Evolutionary conservation across 768 basidiomycete species (phyloP).

Genomic region (Panellus pusillus): DNA sequence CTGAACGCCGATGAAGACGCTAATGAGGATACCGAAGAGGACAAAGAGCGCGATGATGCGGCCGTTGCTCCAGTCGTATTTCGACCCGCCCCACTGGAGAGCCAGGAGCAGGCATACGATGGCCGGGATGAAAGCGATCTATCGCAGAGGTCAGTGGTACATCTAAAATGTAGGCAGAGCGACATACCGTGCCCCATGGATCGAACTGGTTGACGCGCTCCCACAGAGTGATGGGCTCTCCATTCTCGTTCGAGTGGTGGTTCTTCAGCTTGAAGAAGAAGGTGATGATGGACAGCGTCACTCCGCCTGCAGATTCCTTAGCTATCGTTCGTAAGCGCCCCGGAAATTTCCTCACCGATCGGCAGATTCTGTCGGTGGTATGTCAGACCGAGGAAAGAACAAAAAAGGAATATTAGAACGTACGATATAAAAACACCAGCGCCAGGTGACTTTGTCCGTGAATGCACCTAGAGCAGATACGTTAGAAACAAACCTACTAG

Average conservation of each 20-base stretch:
- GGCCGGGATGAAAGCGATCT: conserved; percentile 14
- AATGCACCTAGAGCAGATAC: conserved; percentile 23
- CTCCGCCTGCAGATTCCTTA: background rate
- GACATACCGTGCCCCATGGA: conserved; percentile 1
- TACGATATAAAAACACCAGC: conserved; percentile 30
- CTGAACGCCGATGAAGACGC: conserved; percentile 18
- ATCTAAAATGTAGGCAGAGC: no score
- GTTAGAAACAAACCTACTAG: no score
- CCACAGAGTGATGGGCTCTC: background rate
- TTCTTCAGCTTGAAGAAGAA: conserved; percentile 20
- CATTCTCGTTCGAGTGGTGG: background rate
- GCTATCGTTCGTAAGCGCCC: no score
- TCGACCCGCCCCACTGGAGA: conserved; percentile 46
- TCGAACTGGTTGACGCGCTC: conserved; percentile 20
- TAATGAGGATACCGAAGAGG: conserved; percentile 19
- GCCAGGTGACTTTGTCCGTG: conserved; percentile 33
- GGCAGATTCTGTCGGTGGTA: conserved; percentile 19
- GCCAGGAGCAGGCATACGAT: conserved; percentile 30
- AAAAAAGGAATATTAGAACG: background rate
- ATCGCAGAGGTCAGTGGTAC: no score
- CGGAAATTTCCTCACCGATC: background rate
- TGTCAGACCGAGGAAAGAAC: background rate
- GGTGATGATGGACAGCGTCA: background rate
- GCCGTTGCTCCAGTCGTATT: conserved; percentile 39
- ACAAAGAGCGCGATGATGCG: conserved; percentile 19